Conservation (phyloP, 139 green algal species). For the Chlorella sp. region DNA sequence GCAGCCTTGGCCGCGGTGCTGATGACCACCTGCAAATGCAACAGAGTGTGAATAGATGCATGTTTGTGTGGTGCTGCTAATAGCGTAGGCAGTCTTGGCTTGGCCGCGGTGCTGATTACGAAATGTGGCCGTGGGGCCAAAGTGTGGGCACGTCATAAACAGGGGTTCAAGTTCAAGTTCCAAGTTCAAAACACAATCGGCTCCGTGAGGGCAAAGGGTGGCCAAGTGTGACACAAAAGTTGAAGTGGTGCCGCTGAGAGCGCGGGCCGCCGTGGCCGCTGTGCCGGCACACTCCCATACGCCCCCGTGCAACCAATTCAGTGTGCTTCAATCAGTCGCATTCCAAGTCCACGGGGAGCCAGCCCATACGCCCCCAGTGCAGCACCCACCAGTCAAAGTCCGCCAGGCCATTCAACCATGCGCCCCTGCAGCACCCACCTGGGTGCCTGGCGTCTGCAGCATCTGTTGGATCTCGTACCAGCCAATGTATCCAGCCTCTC, state of each 20-base stretch:
- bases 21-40: conserved; percentile 8
- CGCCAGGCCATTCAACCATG: too few species aligned
- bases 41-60: background rate
- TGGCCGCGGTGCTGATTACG: too few species aligned
- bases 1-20: conserved; percentile 22
- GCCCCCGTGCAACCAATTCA: too few species aligned
- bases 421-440: background rate
- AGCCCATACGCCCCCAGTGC: too few species aligned
- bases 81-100: too few species aligned
- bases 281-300: too few species aligned
- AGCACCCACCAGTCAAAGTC: conserved; percentile 16
- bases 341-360: too few species aligned
- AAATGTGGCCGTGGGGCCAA: too few species aligned
- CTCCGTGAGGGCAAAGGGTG: too few species aligned
- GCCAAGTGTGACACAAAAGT: background rate
- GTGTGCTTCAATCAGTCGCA: too few species aligned
- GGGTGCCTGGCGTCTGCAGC: background rate
- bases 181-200: too few species aligned
- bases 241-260: background rate
- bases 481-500: conserved; percentile 13
- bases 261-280: too few species aligned
- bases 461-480: conserved; percentile 25
- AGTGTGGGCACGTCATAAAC: background rate
- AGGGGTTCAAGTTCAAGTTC: background rate
- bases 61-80: background rate